Evolutionary conservation across 179 eudicot genomes (phyloP), one percentile per base, ranked within the genome.

Genomic region (Amaranthus tricolor): DNA sequence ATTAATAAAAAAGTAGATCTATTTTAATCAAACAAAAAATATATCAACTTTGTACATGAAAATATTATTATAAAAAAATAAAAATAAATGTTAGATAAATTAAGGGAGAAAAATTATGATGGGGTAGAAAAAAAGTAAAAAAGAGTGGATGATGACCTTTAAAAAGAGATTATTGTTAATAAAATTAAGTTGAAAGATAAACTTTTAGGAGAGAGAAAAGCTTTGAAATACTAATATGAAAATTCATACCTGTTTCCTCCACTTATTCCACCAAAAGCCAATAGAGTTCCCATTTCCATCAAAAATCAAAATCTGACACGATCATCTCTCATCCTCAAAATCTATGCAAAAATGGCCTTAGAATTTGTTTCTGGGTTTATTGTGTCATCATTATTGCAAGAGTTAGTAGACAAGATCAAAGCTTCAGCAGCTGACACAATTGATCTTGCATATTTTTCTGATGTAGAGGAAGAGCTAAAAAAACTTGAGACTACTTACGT

Each of bases 321-420:
- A 64, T 20, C 11, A 64, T 40, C 68, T 63, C 11, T 64, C 19
- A 43, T 16, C 15, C 19, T 64, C 50, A 61, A 61, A 21, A 21
- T 24, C 19, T 15, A 11, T 17, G 47, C 5, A 52, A 56, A 9
- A 70, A 61, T 76, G 78, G 78, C 78, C 51, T 68, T 67, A 68
- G 73, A 76, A 31, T 76, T 76, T 76, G 78, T 76, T 17, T 57
- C 73, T 24, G 78, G 78, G 40, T 67, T 76, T 10, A 31, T 76
- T 6, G 50, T 59, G 14, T 76, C 78, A 31, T 67, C 78, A 50
- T 50, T 76, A 9, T 51, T 76, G 7, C 78, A 76, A 50, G 78
- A 76, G 9, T 60, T 76, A 21, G 67, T 76, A 47, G 78, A 76
- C 48, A 68, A 55, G 50, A 76, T 76, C 65, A 76, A 68, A 76